These are phyloP conservation scores for Rhodomyrtus psidioides DNA, from an alignment of 441 rosid genomes.

Conservation along the genomic window DNA sequence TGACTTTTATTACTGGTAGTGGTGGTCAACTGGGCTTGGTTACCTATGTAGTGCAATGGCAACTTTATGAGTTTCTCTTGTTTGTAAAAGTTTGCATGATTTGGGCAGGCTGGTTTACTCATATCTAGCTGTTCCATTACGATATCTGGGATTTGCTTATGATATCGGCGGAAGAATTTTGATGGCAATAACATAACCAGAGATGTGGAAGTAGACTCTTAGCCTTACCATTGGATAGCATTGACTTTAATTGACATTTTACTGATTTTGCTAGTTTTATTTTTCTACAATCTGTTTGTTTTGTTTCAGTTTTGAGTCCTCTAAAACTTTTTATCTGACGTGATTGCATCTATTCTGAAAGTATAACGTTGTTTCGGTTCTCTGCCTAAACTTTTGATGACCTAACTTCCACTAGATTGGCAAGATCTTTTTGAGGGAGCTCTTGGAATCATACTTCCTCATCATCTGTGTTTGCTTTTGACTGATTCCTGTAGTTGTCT, in stretches of 20 bases:
- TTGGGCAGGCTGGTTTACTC: not conserved
- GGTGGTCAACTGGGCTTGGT: not conserved
- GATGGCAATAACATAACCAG: not conserved
- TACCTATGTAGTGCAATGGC: not conserved
- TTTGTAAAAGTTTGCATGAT: not conserved
- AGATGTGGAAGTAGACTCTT: not conserved
- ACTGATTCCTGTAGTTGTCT: not conserved
- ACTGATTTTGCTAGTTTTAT: not conserved
- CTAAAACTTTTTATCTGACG: not conserved
- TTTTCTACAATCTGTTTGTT: not conserved
- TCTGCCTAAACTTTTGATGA: not conserved
- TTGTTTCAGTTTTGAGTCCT: not conserved
- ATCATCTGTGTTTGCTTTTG: not conserved
- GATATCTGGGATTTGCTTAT: not conserved
- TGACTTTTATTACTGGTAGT: not conserved
- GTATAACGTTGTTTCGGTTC: not conserved
- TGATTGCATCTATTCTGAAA: not conserved
- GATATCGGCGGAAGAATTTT: not conserved
- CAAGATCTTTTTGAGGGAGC: not conserved
- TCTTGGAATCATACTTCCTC: not conserved
- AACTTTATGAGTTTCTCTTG: not conserved
- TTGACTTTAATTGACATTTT: not conserved
- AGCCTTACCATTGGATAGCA: not conserved
- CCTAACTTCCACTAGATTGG: not conserved
- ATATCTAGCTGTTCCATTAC: not conserved